Conservation (phyloP, 139 green algal genomes). For the Dunaliella primolecta region DNA sequence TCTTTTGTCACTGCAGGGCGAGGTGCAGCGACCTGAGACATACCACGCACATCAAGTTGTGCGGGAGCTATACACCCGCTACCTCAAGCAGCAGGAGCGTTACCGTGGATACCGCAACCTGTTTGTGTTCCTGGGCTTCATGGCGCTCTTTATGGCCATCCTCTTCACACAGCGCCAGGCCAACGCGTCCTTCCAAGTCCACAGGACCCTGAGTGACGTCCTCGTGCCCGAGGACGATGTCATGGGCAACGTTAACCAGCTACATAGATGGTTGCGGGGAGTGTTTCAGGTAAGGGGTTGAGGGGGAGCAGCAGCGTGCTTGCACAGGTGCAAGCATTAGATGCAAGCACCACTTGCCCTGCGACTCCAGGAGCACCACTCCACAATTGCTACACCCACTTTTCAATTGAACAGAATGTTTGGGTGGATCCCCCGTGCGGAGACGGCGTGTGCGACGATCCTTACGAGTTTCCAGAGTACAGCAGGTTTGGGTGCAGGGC, state of each 20-base stretch:
- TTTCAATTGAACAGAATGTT: slow-evolving; percentile 38
- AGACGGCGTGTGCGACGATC: slow-evolving; percentile 75
- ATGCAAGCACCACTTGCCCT: background rate
- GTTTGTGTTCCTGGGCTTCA: slow-evolving; percentile 69
- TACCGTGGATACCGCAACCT: slow-evolving; percentile 69
- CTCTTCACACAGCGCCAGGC: slow-evolving; percentile 69
- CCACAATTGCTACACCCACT: no score
- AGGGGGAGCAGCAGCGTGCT: no score
- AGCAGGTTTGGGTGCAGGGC: slow-evolving; percentile 79
- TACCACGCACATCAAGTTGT: slow-evolving; percentile 54
- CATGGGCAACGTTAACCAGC: slow-evolving; percentile 47
- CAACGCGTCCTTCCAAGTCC: slow-evolving; percentile 56
- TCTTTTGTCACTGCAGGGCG: no score
- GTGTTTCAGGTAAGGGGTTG: slow-evolving; percentile 43
- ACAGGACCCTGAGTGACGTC: slow-evolving; percentile 54
- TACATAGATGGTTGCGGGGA: slow-evolving; percentile 63
- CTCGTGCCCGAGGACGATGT: slow-evolving; percentile 37
- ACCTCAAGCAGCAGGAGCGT: slow-evolving; percentile 61
- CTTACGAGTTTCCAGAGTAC: slow-evolving; percentile 81
- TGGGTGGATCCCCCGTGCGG: slow-evolving; percentile 80
- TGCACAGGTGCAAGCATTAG: background rate
- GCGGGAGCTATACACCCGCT: slow-evolving; percentile 55
- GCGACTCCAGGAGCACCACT: no score
- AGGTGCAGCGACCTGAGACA: background rate
- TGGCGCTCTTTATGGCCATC: slow-evolving; percentile 62